Evolutionary conservation across 805 yeast species (phyloP).

Genomic region (Lipomyces kockii): DNA sequence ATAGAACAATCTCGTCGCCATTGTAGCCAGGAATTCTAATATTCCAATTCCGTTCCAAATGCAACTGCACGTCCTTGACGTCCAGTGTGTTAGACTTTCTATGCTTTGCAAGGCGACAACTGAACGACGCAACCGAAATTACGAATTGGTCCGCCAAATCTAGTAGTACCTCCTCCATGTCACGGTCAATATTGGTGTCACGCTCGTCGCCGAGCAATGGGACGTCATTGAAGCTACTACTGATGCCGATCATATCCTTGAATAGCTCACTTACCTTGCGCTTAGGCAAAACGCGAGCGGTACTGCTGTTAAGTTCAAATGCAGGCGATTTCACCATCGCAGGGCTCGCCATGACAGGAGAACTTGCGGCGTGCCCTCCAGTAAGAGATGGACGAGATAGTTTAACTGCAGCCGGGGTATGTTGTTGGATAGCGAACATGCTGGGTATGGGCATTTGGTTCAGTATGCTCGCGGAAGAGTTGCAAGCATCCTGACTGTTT

Average conservation of each 20-base stretch:
- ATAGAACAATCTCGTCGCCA: constrained; percentile 79
- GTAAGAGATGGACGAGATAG: constrained; percentile 80
- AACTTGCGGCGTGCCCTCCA: constrained; percentile 78
- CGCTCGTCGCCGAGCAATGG: constrained; percentile 68
- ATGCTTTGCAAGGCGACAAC: constrained; percentile 93
- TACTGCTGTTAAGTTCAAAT: constrained; percentile 64
- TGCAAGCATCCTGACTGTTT: constrained; percentile 47
- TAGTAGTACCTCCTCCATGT: constrained; percentile 85
- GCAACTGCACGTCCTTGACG: constrained; percentile 86
- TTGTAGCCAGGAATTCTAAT: constrained; percentile 92
- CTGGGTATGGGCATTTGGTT: constrained; percentile 58
- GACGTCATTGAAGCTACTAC: constrained; percentile 47
- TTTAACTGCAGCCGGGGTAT: constrained; percentile 66
- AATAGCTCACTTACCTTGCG: constrained; percentile 88
- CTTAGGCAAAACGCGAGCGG: constrained; percentile 73
- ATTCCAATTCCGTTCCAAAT: constrained; percentile 91
- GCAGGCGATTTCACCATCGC: constrained; percentile 75
- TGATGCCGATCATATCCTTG: constrained; percentile 59
- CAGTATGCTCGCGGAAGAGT: constrained; percentile 41
- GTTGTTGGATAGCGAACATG: constrained; percentile 66
- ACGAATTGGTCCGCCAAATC: constrained; percentile 97
- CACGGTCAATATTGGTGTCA: constrained; percentile 89
- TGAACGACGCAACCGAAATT: constrained; percentile 85
- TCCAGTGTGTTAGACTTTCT: constrained; percentile 86
- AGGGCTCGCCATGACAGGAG: constrained; percentile 76